These are phyloP conservation scores for Cercospora sesami DNA, from an alignment of 2,329 filamentous ascomycete genomes.

Conservation along the genomic window DNA sequence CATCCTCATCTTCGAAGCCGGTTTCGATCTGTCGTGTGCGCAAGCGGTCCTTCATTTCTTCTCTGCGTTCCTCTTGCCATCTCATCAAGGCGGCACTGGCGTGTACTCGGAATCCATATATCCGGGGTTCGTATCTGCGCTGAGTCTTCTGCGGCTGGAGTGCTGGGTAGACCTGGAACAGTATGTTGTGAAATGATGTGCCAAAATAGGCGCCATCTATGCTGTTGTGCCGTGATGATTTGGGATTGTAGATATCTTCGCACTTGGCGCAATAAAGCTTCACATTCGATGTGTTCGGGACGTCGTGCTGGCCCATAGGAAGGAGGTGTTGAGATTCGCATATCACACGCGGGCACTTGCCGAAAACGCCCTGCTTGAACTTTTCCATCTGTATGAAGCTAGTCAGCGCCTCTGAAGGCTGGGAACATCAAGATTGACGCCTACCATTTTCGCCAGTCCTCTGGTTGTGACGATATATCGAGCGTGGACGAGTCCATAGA, in stretches of 20 bases:
- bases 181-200: conserved; percentile 96
- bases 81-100: conserved; percentile 81
- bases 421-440: conserved; percentile 11
- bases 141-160: conserved; percentile 83
- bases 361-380: conserved; percentile 97
- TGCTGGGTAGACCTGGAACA: conserved; percentile 96
- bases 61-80: conserved; percentile 82
- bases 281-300: conserved; percentile 82
- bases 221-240: conserved; percentile 89
- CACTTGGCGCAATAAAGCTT: conserved; percentile 97
- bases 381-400: conserved; percentile 76
- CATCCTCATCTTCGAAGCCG: conserved; percentile 72
- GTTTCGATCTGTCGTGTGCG: conserved; percentile 69
- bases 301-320: conserved; percentile 90
- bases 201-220: conserved; percentile 99
- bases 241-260: conserved; percentile 98
- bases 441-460: conserved; percentile 92
- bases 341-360: conserved; percentile 94
- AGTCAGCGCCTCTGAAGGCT: conserved; percentile 9
- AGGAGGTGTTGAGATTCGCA: conserved; percentile 91
- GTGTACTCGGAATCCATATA: conserved; percentile 96
- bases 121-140: conserved; percentile 81
- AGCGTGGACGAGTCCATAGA: conserved; percentile 94
- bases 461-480: conserved; percentile 95
- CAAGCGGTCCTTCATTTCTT: conserved; percentile 78